Evolutionary conservation across 2,329 filamentous ascomycete species (phyloP), one percentile per base, ranked within the genome.

Genomic region (Aspergillus neotritici): DNA sequence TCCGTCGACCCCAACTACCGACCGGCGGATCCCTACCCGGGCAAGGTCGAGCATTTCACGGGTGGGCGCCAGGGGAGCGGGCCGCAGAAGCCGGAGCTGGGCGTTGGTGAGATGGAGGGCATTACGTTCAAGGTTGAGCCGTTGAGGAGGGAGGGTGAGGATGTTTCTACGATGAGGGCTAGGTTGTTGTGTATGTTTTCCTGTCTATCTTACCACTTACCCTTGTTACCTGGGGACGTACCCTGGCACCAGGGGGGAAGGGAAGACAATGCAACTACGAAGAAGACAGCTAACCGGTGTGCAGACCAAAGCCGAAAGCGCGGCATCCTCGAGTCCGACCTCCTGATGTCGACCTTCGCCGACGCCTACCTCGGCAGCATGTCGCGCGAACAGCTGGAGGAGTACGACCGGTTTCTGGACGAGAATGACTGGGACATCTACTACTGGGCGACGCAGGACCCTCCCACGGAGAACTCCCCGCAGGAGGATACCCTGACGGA

Each of bases 401-500:
- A 94, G 68, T 97, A 93, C 73, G 91, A 97, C 66, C 73, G 78
- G 21, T 94, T 98, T 74, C 82, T 98, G 44, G 93, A 98, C 68
- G 93, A 98, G 72, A 98, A 98, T 69, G 93, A 98, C 73, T 98
- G 93, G 93, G 93, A 98, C 66, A 96, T 98, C 49, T 98, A 98
- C 76, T 98, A 98, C 77, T 98, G 93, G 93, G 88, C 87, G 3
- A 98, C 93, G 12, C 93, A 98, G 68, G 82, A 88, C 56, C 76
- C 83, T 5, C 61, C 62, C 1, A 39, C 46, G 1, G 61, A 66
- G 21, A 57, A 50, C 1, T 74, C 56, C 16, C 59, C 57, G 37
- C 47, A 55, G 4, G 53, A 63, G 45, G 62, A 64, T 40, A 62
- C 58, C 8, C 46, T 57, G 15, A 72, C 70, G 9, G 71, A 73